phyloP scores from a whole-genome alignment of 148 eudicot species.

The Beta vulgaris region DNA sequence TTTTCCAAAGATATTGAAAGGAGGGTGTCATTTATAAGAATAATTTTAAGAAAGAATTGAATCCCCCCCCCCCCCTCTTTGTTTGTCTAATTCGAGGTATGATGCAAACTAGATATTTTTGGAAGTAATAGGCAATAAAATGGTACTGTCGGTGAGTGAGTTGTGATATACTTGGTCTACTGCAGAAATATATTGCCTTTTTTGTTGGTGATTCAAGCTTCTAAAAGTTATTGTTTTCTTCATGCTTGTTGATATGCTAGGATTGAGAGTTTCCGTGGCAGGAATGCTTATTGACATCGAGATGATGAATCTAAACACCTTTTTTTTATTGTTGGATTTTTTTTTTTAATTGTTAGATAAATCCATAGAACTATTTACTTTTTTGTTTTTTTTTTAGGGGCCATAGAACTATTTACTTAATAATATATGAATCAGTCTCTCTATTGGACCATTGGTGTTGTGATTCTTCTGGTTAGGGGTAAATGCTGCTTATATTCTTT shows the following conservation, averaged over 20 bases:
- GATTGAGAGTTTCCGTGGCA: neutral
- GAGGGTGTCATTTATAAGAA: no score
- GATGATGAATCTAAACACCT: no score
- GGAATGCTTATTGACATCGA: neutral
- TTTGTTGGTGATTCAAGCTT: neutral
- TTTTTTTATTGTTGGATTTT: neutral
- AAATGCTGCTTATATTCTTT: neutral
- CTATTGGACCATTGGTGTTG: slow-evolving; percentile 2
- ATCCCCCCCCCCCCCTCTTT: no score
- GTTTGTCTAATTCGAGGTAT: no score
- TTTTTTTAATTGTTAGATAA: neutral
- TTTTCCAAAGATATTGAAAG: no score
- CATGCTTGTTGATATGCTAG: neutral
- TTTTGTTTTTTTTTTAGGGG: no score
- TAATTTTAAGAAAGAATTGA: no score
- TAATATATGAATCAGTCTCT: no score
- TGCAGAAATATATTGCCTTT: neutral
- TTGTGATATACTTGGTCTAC: neutral
- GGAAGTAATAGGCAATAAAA: neutral
- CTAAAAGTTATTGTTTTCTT: neutral
- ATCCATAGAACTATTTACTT: neutral
- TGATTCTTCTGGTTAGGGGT: neutral
- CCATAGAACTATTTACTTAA: no score
- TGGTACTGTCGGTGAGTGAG: neutral
- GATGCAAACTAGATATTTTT: neutral